Evolutionary conservation across 78 protist species (phyloP), one percentile per base, ranked within the genome.

Genomic region (Isochrysis galbana): DNA sequence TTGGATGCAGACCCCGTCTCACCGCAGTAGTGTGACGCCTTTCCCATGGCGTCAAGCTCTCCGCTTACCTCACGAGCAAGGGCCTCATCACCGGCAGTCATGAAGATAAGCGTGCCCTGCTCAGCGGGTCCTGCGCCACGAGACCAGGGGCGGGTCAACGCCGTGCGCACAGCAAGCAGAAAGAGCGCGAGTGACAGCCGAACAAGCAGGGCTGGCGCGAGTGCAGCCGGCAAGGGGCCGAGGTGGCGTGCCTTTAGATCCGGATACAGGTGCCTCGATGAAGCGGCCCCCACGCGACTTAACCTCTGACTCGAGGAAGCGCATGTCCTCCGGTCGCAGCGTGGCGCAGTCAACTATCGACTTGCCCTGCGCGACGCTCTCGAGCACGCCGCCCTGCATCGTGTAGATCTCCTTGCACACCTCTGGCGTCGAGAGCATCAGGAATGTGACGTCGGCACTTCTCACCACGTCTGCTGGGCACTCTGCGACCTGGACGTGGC

Each of bases 261-360:
- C 94, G 22, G 90, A 83, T 22, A 91, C 94, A 5, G 94, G 94
- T 39, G 94, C 94, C 45, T 91, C 94, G 70, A 91, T 48, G 82
- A 78, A 87, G 32, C 0, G 0, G 23, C 89, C 94, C 22, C 90
- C 90, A 45, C 72, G 74, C 5, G 45, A 45, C 23, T 2, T 4
- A 11, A 91, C 69, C 48, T 4, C 26, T 1, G 51, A 0, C 10
- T 45, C 80, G 34, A 91, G 87, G 26, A 29, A 25, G 26, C 2
- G 34, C 78, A 78, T 54, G 55, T 70, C 67, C 45, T 87, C 90
- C 1, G 54, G 46, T 5, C 38, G 32, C 51, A 91, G 72, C 42
- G 94, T 91, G 14, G 91, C 78, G 77, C 88, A 74, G 94, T 91
- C 94, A 67, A 92, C 70, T 36, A 92, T 17, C 22, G 29, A 0